Evolutionary conservation across 345 rosid genomes (phyloP).

Genomic region (Noccaea bulbosa): DNA sequence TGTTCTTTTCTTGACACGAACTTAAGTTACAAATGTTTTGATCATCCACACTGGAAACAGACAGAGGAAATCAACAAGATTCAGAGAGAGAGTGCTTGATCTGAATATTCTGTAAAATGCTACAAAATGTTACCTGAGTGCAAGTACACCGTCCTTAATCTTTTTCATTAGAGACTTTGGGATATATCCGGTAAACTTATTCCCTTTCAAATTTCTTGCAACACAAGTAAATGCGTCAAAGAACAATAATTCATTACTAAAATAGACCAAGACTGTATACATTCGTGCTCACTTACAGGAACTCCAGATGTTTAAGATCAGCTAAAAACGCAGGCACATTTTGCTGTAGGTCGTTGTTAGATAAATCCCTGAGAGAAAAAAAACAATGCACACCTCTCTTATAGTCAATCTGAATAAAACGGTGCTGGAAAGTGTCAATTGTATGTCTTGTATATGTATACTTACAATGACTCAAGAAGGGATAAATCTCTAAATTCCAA

Average conservation of each 20-base stretch:
- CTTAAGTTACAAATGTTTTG: constrained; percentile 47
- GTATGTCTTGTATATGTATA: not conserved
- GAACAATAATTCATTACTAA: not conserved
- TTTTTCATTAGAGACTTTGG: constrained; percentile 51
- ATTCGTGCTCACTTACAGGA: constrained; percentile 42
- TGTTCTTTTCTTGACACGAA: constrained; percentile 48
- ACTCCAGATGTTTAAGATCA: constrained; percentile 43
- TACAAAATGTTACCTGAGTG: constrained; percentile 48
- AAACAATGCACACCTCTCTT: constrained; percentile 3
- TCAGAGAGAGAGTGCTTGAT: not conserved
- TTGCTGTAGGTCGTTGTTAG: constrained; percentile 54
- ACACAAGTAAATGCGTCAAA: constrained; percentile 2
- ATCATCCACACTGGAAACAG: constrained; percentile 46
- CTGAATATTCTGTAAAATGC: not conserved
- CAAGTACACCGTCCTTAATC: constrained; percentile 39
- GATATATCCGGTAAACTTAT: constrained; percentile 57
- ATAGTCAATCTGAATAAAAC: constrained; percentile 8
- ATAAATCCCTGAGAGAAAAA: constrained; percentile 56
- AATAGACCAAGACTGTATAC: not conserved
- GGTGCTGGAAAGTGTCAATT: not conserved
- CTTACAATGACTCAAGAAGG: constrained; percentile 53
- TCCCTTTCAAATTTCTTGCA: constrained; percentile 54
- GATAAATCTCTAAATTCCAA: constrained; percentile 41
- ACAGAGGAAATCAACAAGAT: constrained; percentile 12
- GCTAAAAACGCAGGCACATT: constrained; percentile 52